Evolutionary conservation across 345 rosid genomes (phyloP).

Genomic region (Eucalyptus albens): DNA sequence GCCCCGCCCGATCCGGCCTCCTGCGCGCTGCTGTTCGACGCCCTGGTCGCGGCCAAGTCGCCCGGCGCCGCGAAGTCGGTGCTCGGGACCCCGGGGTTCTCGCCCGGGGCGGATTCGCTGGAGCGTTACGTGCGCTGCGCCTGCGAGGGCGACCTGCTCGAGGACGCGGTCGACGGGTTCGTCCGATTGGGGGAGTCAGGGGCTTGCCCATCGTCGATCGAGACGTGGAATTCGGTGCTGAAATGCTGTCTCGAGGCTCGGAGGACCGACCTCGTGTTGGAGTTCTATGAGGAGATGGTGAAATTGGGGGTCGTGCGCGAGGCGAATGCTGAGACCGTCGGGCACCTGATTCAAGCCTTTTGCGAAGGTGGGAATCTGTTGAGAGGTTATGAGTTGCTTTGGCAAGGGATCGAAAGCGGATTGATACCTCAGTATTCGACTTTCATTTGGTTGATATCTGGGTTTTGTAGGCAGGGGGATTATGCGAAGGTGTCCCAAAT

Average conservation of each 20-base stretch:
- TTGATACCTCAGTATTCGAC: constrained; percentile 9
- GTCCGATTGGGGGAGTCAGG: constrained; percentile 13
- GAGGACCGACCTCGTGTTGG: constrained; percentile 37
- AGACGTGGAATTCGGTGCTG: constrained; percentile 44
- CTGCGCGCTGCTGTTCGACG: constrained; percentile 35
- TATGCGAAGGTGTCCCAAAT: constrained; percentile 27
- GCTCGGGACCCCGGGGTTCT: constrained; percentile 21
- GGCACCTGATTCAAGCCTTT: constrained; percentile 30
- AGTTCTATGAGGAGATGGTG: constrained; percentile 29
- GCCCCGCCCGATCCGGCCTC: constrained; percentile 29
- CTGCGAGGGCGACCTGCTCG: constrained; percentile 28
- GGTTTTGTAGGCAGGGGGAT: constrained; percentile 9
- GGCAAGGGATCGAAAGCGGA: constrained; percentile 27
- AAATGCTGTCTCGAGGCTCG: constrained; percentile 17
- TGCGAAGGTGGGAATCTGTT: constrained; percentile 15
- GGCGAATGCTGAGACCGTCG: constrained; percentile 17
- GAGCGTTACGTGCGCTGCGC: constrained; percentile 43
- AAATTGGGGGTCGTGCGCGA: constrained; percentile 13
- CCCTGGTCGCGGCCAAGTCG: constrained; percentile 50
- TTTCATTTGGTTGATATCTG: constrained; percentile 24
- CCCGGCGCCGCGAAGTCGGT: constrained; percentile 27
- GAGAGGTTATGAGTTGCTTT: constrained; percentile 36
- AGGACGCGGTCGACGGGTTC: constrained; percentile 30
- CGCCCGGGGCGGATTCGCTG: constrained; percentile 14
- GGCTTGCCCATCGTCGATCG: constrained; percentile 1